These are phyloP conservation scores for Microdochium nivale DNA, from an alignment of 2,329 filamentous ascomycete genomes.

Conservation along the genomic window DNA sequence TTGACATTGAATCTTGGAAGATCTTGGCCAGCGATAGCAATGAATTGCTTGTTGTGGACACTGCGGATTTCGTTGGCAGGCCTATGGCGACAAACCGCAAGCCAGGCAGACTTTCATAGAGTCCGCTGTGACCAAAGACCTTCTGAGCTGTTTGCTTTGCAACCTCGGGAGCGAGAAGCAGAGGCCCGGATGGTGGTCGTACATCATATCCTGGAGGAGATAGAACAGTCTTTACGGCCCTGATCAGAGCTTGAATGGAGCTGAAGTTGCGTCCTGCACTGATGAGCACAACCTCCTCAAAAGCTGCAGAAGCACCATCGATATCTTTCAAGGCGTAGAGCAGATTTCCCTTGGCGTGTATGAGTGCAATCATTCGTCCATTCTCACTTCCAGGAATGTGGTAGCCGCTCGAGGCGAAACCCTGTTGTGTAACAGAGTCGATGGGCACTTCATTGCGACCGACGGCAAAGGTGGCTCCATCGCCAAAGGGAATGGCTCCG, in stretches of 20 bases:
- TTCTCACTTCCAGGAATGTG: conserved; percentile 79
- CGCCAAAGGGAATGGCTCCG: not conserved
- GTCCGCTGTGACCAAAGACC: conserved; percentile 60
- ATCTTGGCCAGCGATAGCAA: conserved; percentile 93
- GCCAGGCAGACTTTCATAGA: conserved; percentile 64
- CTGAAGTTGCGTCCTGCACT: conserved; percentile 64
- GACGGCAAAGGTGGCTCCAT: not conserved
- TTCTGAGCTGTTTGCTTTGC: conserved; percentile 75
- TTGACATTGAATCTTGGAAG: conserved; percentile 91
- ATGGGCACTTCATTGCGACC: not conserved
- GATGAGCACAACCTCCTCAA: conserved; percentile 90
- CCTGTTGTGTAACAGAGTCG: conserved; percentile 8
- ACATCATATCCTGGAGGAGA: conserved; percentile 29
- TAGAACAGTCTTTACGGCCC: conserved; percentile 65
- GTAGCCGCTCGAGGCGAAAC: conserved; percentile 77
- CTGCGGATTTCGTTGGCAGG: conserved; percentile 65
- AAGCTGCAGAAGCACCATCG: conserved; percentile 70
- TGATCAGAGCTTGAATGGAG: conserved; percentile 71
- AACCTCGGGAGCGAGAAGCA: conserved; percentile 74
- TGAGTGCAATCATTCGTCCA: conserved; percentile 82
- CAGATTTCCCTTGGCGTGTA: conserved; percentile 99
- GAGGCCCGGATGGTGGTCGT: conserved; percentile 42
- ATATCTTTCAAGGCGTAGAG: conserved; percentile 85
- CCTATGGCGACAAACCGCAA: conserved; percentile 64
- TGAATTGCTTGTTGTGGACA: conserved; percentile 93